Base-by-base conservation (phyloP, 1,139 yeast genomes). In the Pichia sp. region DNA sequence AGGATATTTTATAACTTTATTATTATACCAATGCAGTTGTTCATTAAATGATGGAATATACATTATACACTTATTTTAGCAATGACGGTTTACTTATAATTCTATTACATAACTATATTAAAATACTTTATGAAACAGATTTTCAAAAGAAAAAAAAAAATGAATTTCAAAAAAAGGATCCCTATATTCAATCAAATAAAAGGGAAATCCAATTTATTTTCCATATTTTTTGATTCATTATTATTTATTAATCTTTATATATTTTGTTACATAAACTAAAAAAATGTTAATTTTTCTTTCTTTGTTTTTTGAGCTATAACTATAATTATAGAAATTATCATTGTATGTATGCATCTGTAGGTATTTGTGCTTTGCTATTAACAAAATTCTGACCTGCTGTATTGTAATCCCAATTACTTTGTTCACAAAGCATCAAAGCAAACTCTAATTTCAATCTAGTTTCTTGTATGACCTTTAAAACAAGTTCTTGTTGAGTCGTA, bases 361-460 rank as follows among this genome's bases (percentile, higher is more conserved):
- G 87, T 29, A 81, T 69, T 38, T 68, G 65, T 4, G 65, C 62
- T 49, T 70, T 72, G 30, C 87, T 82, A 54, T 76, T 80, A 55
- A 80, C 78, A 65, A 90, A 92, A 51, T 87, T 81, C 40, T 73
- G 72, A 24, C 79, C 69, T 35, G 96, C 90, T 48, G 70, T 74
- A 40, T 77, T 80, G 55, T 78, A 81, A 63, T 87, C 84, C 90
- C 95, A 90, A 46, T 78, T 74, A 57, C 96, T 87, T 62, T 89
- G 96, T 59, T 89, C 90, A 44, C 92, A 84, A 42, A 94, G 74
- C 87, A 90, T 79, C 31, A 81, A 67, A 1, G 94, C 87, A 62
- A 81, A 92, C 56, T 85, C 85, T 26, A 86, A 70, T 55, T 78
- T 89, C 53, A 92, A 68, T 46, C 81, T 78, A 0, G 97, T 92